Conservation (phyloP, 352 stramenopile genomes). For the Saprolegnia diclina region DNA sequence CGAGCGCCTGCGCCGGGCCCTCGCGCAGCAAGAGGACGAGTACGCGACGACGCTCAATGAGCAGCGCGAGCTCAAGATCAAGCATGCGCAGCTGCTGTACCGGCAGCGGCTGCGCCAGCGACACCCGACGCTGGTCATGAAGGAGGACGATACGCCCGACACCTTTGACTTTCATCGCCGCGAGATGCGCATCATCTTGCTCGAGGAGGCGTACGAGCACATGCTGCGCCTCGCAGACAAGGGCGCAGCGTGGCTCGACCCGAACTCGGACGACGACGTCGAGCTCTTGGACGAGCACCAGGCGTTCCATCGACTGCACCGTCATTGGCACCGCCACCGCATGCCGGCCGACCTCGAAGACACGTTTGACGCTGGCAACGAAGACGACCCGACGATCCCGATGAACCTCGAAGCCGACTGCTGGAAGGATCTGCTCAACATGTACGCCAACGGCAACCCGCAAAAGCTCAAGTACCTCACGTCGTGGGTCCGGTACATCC, state of each 20-base stretch:
- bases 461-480: conserved; percentile 28
- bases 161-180: conserved; percentile 25
- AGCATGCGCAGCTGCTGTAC: conserved; percentile 14
- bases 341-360: conserved; percentile 3
- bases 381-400: conserved; percentile 1
- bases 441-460: conserved; percentile 25
- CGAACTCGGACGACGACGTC: conserved; percentile 23
- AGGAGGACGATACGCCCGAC: conserved; percentile 8
- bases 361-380: neutral
- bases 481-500: conserved; percentile 25
- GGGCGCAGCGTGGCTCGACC: neutral
- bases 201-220: conserved; percentile 24
- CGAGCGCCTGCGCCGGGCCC: neutral
- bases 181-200: conserved; percentile 27
- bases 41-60: conserved; percentile 4
- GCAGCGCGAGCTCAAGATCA: conserved; percentile 5
- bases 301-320: conserved; percentile 11
- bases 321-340: conserved; percentile 21
- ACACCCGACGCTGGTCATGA: conserved; percentile 17
- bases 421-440: conserved; percentile 23
- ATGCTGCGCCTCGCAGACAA: conserved; percentile 26
- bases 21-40: conserved; percentile 21
- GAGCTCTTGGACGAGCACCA: conserved; percentile 22
- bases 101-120: conserved; percentile 19
- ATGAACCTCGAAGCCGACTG: conserved; percentile 14